Evolutionary conservation across 805 yeast genomes (phyloP).

Genomic region (Limtongozyma cylindracea): DNA sequence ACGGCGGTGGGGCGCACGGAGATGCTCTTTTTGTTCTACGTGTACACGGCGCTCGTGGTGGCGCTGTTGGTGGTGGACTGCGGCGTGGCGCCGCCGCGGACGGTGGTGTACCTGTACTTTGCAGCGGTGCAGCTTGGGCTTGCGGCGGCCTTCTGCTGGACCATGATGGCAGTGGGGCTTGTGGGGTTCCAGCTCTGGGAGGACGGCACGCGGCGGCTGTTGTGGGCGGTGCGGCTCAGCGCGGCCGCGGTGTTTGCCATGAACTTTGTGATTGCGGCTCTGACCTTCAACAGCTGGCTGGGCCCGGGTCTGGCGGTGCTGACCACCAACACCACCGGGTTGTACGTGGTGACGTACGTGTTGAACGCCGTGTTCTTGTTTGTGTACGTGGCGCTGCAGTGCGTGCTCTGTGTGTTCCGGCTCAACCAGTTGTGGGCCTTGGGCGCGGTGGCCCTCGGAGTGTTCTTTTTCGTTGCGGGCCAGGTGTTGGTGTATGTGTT

Average conservation of each 20-base stretch:
- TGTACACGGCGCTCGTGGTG: conserved; percentile 28
- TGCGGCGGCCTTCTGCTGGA: conserved; percentile 44
- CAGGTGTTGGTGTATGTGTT: conserved; percentile 54
- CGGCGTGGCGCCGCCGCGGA: conserved; percentile 80
- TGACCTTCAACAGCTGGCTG: conserved; percentile 49
- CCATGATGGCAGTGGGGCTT: conserved; percentile 49
- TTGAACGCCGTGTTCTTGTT: conserved; percentile 43
- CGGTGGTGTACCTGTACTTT: conserved; percentile 51
- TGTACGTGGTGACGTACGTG: conserved; percentile 48
- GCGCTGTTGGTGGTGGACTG: conserved; percentile 63
- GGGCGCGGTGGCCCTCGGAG: conserved; percentile 55
- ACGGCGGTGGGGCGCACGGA: conserved; percentile 91
- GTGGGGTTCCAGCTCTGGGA: conserved; percentile 84
- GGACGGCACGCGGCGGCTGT: conserved; percentile 57
- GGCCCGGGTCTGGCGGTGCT: conserved; percentile 21
- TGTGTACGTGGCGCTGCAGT: conserved; percentile 40
- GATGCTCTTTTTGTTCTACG: conserved; percentile 48
- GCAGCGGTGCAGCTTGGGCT: conserved; percentile 64
- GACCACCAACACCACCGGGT: conserved; percentile 27
- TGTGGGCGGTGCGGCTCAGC: conserved; percentile 24
- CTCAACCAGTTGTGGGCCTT: conserved; percentile 70
- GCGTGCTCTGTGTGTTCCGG: conserved; percentile 37
- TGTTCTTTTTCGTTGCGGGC: conserved; percentile 57
- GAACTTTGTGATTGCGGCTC: conserved; percentile 38
- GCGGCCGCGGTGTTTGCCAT: conserved; percentile 33